Percentiles rank a stretch among this genome's conserved stretches.
phyloP scores from a whole-genome alignment of 2,329 filamentous ascomycete genomes.

The Endoconidiophora laricicola region DNA sequence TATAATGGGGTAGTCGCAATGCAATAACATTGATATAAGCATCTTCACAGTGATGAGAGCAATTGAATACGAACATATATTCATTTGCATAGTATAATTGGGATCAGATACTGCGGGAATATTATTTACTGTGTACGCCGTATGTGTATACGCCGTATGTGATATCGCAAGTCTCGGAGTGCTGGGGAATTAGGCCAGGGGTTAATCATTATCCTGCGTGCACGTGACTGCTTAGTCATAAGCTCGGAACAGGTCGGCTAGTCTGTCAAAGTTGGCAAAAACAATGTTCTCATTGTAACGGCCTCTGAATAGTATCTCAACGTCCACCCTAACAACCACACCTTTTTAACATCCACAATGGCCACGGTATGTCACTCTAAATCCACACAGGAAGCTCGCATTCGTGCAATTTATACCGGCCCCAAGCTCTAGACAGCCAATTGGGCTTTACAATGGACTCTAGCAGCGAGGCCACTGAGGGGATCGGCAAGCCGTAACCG shows the following conservation, averaged over 20 bases:
- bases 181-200: not conserved
- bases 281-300: conserved; percentile 10
- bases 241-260: conserved; percentile 12
- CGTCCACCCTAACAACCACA: conserved; percentile 32
- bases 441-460: not conserved
- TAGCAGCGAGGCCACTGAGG: not conserved
- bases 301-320: conserved; percentile 14
- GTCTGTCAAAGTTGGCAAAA: conserved; percentile 11
- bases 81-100: no score
- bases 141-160: no score
- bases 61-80: no score
- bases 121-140: no score
- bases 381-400: not conserved
- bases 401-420: not conserved
- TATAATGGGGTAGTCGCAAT: no score
- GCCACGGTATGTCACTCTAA: conserved; percentile 43
- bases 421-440: not conserved
- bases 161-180: no score
- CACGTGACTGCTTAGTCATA: conserved; percentile 13
- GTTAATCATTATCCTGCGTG: not conserved
- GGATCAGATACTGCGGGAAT: no score
- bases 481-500: not conserved
- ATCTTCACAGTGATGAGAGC: no score
- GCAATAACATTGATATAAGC: no score
- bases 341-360: conserved; percentile 41